These are phyloP conservation scores for Teunomyces cretensis DNA, from an alignment of 805 yeast species.

Conservation along the genomic window DNA sequence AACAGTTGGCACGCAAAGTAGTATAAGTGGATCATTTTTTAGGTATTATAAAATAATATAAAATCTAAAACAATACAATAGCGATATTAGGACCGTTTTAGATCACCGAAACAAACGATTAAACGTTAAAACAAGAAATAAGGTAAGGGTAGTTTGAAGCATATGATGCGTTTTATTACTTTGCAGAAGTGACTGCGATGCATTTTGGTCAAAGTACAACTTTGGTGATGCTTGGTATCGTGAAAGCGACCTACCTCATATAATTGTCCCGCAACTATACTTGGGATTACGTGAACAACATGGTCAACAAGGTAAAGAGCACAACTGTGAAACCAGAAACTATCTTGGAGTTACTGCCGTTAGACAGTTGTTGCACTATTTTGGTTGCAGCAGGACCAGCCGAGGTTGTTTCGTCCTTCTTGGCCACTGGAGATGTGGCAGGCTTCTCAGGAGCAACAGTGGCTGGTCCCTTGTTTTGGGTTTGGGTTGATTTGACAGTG, in stretches of 20 bases:
- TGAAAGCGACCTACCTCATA: constrained; percentile 2
- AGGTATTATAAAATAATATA: background rate
- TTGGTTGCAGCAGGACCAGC: background rate
- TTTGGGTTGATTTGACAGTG: constrained; percentile 1
- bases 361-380: constrained; percentile 7
- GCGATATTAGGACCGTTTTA: background rate
- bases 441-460: constrained; percentile 1
- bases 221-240: background rate
- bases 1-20: no score
- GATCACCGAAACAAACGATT: constrained; percentile 4
- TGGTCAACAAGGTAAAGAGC: constrained; percentile 10
- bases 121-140: constrained; percentile 1
- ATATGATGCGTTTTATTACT: constrained; percentile 1
- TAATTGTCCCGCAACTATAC: constrained; percentile 16
- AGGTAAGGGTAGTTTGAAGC: background rate
- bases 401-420: constrained; percentile 6
- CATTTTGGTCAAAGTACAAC: background rate
- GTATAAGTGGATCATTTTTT: no score
- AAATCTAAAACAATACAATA: background rate
- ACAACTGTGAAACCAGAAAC: constrained; percentile 8
- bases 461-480: background rate
- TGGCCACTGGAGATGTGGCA: constrained; percentile 4
- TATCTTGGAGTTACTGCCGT: constrained; percentile 8
- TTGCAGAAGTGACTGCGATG: constrained; percentile 2
- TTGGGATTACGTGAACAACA: constrained; percentile 14